Base-by-base conservation (phyloP, 2,329 filamentous ascomycete genomes). In the Alternaria sp. region DNA sequence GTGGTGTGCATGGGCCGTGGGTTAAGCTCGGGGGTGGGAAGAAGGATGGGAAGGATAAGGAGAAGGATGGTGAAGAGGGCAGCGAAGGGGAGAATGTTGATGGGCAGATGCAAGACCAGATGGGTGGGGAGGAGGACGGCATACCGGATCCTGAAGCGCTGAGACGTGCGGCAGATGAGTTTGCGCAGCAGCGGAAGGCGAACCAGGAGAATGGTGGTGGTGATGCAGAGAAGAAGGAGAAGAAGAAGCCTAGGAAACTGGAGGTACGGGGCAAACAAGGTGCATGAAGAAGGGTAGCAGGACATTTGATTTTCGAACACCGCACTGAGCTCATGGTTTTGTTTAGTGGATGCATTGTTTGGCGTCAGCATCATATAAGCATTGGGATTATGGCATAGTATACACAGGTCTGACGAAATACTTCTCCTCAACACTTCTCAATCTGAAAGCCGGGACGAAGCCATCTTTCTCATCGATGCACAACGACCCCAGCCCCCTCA, bases 1-100 rank as follows among this genome's bases (percentile, higher is more conserved):
- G 82, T 4, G 78, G 78, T 10, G 73, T 81, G 13, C 79, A 81
- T 70, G 82, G 81, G 32, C 81, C 81, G 12, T 83, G 77, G 70
- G 77, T 83, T 21, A 82, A 81, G 69, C 60, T 83, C 54, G 68
- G 70, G 5, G 66, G 68, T 49, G 49, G 69, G 28, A 72, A 68
- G 32, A 65, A 61, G n/a, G 54, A 68, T 36, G 59, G 45, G 10
- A 52, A 58, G 43, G 61, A 55, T 6, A 36, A 61, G 17, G 63
- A 60, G 19, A 57, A 51, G 5, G 58, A 69, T 6, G 63, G 67
- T 9, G 61, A 63, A 15, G 70, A 65, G 5, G 53, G 61, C 6
- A 52, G 67, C 5, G 23, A 44, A 9, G 47, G 60, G 10, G 51
- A 69, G 19, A 55, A 62, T 1, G 59, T 46, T 3, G 56, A 63